A percentile compares a stretch with the other conserved stretches of the same genome.
These are phyloP conservation scores for Laguncularia racemosa DNA, from an alignment of 345 rosid genomes.

Conservation along the genomic window DNA sequence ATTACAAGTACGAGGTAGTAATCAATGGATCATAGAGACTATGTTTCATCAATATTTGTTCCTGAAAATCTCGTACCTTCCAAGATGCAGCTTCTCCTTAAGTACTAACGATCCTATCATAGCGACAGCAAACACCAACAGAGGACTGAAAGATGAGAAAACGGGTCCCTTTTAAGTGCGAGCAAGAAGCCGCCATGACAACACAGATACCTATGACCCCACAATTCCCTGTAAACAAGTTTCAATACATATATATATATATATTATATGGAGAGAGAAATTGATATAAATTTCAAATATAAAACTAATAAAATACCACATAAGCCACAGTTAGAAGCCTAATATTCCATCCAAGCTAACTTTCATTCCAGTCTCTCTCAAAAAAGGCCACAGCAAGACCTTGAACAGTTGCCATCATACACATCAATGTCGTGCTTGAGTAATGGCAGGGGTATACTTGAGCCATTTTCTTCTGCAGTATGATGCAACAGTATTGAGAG, in stretches of 20 bases:
- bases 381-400: slow-evolving; percentile 17
- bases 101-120: slow-evolving; percentile 16
- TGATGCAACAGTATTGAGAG: background rate
- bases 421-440: slow-evolving; percentile 34
- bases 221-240: slow-evolving; percentile 21
- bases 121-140: slow-evolving; percentile 27
- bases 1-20: no score
- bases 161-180: slow-evolving; percentile 30
- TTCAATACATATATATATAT: no score
- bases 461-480: slow-evolving; percentile 31
- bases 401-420: slow-evolving; percentile 31
- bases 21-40: no score
- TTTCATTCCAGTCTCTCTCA: slow-evolving; percentile 31
- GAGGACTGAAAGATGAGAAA: slow-evolving; percentile 31
- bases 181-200: slow-evolving; percentile 18
- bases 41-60: no score
- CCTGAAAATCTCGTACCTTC: slow-evolving; percentile 20
- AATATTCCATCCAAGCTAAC: slow-evolving; percentile 43
- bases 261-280: background rate
- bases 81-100: slow-evolving; percentile 31
- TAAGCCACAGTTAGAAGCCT: slow-evolving; percentile 27
- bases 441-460: slow-evolving; percentile 26
- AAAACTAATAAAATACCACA: slow-evolving; percentile 16
- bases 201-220: slow-evolving; percentile 23
- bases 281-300: background rate